Conservation (phyloP, 306 rosid genomes). For the Comarum palustre region DNA sequence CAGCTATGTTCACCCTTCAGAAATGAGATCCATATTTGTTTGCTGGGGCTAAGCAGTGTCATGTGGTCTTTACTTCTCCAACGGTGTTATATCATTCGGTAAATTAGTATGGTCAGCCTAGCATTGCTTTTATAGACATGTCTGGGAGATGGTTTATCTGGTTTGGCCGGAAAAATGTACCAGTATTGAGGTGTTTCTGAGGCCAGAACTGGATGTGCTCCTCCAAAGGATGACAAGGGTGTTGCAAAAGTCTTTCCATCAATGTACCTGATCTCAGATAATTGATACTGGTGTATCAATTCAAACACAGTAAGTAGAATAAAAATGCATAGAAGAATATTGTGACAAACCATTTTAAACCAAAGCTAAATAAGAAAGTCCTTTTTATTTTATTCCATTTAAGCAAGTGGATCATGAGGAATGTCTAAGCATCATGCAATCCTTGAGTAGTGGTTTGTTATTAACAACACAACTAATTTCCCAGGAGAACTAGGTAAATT, state of each 20-base stretch:
- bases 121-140: not conserved
- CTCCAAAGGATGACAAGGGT: constrained; percentile 26
- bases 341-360: not conserved
- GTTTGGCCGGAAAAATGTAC: not conserved
- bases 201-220: constrained; percentile 22
- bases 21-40: too few species aligned
- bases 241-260: constrained; percentile 20
- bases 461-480: not conserved
- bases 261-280: constrained; percentile 14
- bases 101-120: not conserved
- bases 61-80: not conserved
- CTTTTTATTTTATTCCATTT: not conserved
- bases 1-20: too few species aligned
- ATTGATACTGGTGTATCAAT: constrained; percentile 11
- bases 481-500: not conserved
- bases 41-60: too few species aligned
- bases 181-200: constrained; percentile 2
- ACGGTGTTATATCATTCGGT: not conserved
- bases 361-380: not conserved
- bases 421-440: not conserved
- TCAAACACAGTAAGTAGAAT: not conserved
- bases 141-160: not conserved
- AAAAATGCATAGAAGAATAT: not conserved
- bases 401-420: not conserved
- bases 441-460: not conserved